A percentile compares a stretch with the other conserved stretches of the same genome.
Conservation (phyloP, 257 asterid genomes). For the Avicennia marina region DNA sequence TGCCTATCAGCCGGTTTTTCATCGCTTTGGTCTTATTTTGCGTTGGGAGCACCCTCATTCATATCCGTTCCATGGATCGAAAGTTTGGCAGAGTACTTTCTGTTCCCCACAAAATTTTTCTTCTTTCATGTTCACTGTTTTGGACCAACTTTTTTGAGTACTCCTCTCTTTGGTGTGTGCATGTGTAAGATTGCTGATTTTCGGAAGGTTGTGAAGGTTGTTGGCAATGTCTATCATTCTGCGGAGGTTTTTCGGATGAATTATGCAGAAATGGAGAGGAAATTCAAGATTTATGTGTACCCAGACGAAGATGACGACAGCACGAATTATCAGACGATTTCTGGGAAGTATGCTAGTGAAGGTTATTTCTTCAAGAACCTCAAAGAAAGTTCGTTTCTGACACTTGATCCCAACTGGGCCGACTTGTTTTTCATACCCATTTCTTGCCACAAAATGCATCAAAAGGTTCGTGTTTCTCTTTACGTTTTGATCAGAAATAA, state of each 20-base stretch:
- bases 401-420: conserved; percentile 45
- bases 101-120: no score
- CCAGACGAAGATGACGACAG: conserved; percentile 32
- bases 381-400: conserved; percentile 43
- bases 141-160: no score
- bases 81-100: no score
- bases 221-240: conserved; percentile 39
- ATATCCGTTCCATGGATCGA: not conserved
- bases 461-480: conserved; percentile 3
- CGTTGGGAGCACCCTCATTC: not conserved
- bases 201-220: not conserved
- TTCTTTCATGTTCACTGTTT: no score
- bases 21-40: not conserved
- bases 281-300: conserved; percentile 54
- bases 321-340: conserved; percentile 28
- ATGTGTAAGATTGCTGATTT: no score
- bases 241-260: conserved; percentile 36
- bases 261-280: conserved; percentile 56
- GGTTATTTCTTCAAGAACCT: conserved; percentile 53
- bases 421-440: conserved; percentile 61
- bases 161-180: no score
- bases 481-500: not conserved
- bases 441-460: conserved; percentile 47
- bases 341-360: conserved; percentile 59
- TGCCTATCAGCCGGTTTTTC: not conserved